These are phyloP conservation scores for Penicillium sp. DNA, from an alignment of 2,329 filamentous ascomycete genomes.

Conservation along the genomic window DNA sequence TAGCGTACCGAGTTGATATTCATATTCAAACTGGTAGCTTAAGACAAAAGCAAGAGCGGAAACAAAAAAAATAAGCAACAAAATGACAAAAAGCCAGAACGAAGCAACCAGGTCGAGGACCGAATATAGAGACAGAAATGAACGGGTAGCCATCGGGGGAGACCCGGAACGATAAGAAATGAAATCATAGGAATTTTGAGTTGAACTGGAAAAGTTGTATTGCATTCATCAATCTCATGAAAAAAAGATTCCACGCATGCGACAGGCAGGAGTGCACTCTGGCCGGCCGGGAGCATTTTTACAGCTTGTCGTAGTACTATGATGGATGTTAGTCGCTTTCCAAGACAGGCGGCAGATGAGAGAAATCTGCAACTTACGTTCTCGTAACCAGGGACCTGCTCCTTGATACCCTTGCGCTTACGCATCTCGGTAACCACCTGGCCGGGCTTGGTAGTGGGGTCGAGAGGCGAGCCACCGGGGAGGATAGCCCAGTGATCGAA, in stretches of 20 bases:
- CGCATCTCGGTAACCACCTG: conserved; percentile 81
- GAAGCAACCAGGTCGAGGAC: not conserved
- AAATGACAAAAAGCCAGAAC: conserved; percentile 18
- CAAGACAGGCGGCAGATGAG: not conserved
- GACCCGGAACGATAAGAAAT: conserved; percentile 24
- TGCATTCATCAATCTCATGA: conserved; percentile 43
- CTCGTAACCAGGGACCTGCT: conserved; percentile 82
- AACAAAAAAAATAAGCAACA: conserved; percentile 24
- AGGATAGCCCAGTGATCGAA: conserved; percentile 99
- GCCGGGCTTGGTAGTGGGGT: conserved; percentile 74
- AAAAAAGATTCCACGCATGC: conserved; percentile 32
- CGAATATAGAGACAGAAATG: not conserved
- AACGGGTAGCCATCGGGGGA: not conserved
- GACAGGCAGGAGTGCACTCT: conserved; percentile 39
- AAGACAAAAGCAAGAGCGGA: conserved; percentile 22
- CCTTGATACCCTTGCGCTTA: conserved; percentile 99
- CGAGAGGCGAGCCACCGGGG: conserved; percentile 86
- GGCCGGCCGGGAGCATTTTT: conserved; percentile 47
- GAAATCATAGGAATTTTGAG: conserved; percentile 26
- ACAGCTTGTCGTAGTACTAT: conserved; percentile 99
- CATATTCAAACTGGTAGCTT: conserved; percentile 27
- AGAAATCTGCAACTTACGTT: conserved; percentile 72
- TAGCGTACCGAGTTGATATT: conserved; percentile 30
- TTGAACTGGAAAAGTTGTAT: conserved; percentile 32
- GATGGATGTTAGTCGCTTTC: conserved; percentile 20